These are phyloP conservation scores for Rhizopogon salebrosus DNA, from an alignment of 768 basidiomycete species.

Conservation along the genomic window DNA sequence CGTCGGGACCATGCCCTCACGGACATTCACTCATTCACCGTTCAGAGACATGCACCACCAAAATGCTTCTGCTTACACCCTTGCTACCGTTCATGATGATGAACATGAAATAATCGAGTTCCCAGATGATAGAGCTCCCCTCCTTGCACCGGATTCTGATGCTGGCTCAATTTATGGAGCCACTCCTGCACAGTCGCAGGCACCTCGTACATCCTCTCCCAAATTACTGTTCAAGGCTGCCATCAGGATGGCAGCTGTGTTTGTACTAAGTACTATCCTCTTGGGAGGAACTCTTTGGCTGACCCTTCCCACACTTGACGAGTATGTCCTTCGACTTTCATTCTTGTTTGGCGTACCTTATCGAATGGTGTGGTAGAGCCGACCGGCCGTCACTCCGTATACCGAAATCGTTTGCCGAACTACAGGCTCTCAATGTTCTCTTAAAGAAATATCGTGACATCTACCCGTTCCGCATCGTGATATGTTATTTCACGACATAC, in stretches of 20 bases:
- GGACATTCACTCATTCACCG: constrained; percentile 5
- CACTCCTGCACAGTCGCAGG: constrained; percentile 26
- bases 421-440: constrained; percentile 79
- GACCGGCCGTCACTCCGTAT: constrained; percentile 76
- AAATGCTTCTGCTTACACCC: constrained; percentile 55
- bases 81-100: constrained; percentile 47
- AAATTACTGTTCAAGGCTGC: constrained; percentile 74
- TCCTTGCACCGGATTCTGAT: constrained; percentile 36
- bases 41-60: constrained; percentile 15
- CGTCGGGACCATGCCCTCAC: constrained; percentile 2
- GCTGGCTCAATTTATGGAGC: constrained; percentile 45
- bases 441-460: constrained; percentile 90
- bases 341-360: constrained; percentile 5
- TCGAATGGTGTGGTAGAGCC: constrained; percentile 39
- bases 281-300: constrained; percentile 79
- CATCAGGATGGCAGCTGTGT: constrained; percentile 78
- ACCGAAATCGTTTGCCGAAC: constrained; percentile 83
- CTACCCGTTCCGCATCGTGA: constrained; percentile 77
- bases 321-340: constrained; percentile 42
- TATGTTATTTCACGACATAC: constrained; percentile 87
- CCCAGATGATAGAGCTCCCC: constrained; percentile 34
- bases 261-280: constrained; percentile 59
- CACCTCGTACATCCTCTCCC: constrained; percentile 34
- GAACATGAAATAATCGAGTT: constrained; percentile 16
- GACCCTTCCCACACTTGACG: constrained; percentile 72